phyloP scores from a whole-genome alignment of 495 filamentous ascomycete species.

The Xylaria scruposa region DNA sequence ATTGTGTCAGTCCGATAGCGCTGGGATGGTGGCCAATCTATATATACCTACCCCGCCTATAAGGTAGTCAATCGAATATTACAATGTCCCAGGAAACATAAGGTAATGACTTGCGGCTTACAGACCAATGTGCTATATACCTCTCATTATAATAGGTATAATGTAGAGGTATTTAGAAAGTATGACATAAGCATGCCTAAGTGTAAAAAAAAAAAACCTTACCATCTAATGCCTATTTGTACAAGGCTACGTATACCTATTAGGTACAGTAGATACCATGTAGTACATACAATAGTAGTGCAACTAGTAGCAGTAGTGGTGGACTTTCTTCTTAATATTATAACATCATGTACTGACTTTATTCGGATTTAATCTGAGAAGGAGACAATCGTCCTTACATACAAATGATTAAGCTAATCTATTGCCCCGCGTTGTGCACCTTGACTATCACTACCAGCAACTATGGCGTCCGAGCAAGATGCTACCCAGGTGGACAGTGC shows the following conservation, averaged over 20 bases:
- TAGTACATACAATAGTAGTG: background rate
- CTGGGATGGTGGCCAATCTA: background rate
- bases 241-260: background rate
- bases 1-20: background rate
- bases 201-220: background rate
- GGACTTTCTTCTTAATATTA: background rate
- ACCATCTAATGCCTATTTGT: too few relatives aligned
- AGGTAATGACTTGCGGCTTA: background rate
- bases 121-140: background rate
- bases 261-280: too few relatives aligned
- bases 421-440: conserved; percentile 1
- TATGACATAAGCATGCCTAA: conserved; percentile 23
- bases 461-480: conserved; percentile 31
- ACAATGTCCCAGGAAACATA: background rate
- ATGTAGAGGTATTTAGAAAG: background rate
- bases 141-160: background rate
- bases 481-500: conserved; percentile 10
- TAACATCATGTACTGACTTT: background rate
- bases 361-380: background rate
- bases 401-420: background rate
- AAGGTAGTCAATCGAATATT: background rate
- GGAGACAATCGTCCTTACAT: background rate
- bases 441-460: background rate
- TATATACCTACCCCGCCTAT: background rate
- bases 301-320: background rate